Percentiles rank a stretch among this genome's conserved stretches.
Evolutionary conservation across 225 moss, liverwort and hornwort species (phyloP).

Genomic region (Pseudoscleropodium purum): DNA sequence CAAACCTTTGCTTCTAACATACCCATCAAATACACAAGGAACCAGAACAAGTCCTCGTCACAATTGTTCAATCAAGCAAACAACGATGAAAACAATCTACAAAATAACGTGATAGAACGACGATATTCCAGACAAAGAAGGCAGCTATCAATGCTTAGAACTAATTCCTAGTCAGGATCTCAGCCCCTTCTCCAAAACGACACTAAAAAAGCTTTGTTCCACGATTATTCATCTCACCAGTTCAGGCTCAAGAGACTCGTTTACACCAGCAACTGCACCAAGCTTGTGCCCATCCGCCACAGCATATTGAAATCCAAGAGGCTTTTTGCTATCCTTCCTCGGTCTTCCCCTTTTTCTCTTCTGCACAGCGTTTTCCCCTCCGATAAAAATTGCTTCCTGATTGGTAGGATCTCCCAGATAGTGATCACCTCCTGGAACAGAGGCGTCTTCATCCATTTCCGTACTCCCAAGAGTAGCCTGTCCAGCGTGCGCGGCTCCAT

Average conservation of each 20-base stretch:
- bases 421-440: slow-evolving; percentile 14
- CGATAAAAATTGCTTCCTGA: slow-evolving; percentile 15
- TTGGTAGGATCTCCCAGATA: slow-evolving; percentile 16
- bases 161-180: background rate
- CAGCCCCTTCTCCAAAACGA: background rate
- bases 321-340: slow-evolving; percentile 43
- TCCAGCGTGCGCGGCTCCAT: slow-evolving; percentile 8
- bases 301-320: slow-evolving; percentile 13
- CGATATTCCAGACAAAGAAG: background rate
- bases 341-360: slow-evolving; percentile 46
- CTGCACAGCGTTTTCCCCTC: slow-evolving; percentile 17
- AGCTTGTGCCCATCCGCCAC: slow-evolving; percentile 1
- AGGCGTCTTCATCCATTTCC: slow-evolving; percentile 9
- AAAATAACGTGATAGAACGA: background rate
- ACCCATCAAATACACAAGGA: background rate
- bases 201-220: background rate
- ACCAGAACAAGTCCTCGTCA: background rate
- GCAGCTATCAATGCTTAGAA: background rate
- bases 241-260: slow-evolving; percentile 15
- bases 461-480: slow-evolving; percentile 9
- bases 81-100: background rate
- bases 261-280: slow-evolving; percentile 13
- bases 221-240: slow-evolving; percentile 24
- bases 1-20: background rate
- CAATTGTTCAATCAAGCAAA: background rate